A percentile compares a stretch with the other conserved stretches of the same genome.
Conservation (phyloP, 108 stramenopile genomes). For the Cyclotella distinguenda region DNA sequence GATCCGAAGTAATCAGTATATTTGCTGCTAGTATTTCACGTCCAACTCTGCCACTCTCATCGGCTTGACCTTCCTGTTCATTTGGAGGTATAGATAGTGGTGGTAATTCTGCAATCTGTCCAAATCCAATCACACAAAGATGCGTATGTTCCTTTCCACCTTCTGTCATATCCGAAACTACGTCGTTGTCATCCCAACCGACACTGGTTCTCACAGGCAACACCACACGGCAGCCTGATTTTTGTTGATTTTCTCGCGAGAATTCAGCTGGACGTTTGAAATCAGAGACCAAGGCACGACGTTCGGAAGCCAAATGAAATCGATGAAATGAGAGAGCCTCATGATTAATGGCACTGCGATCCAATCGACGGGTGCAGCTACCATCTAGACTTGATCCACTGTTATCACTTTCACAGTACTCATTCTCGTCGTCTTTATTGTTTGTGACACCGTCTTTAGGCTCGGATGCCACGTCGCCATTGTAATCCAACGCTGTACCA, state of each 20-base stretch:
- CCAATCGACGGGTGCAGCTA: neutral
- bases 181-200: conserved; percentile 11
- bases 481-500: neutral
- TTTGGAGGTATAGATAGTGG: conserved; percentile 7
- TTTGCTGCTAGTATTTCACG: neutral
- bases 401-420: neutral
- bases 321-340: conserved; percentile 36
- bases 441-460: neutral
- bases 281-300: conserved; percentile 9
- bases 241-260: neutral
- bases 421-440: neutral
- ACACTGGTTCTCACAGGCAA: conserved; percentile 21
- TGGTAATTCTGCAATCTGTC: conserved; percentile 27
- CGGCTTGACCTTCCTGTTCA: neutral
- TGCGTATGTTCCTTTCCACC: neutral
- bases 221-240: conserved; percentile 8
- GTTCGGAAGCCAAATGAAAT: conserved; percentile 43
- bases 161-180: neutral
- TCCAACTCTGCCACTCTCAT: no score
- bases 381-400: neutral
- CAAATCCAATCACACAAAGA: conserved; percentile 30
- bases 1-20: conserved; percentile 32
- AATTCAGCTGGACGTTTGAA: neutral
- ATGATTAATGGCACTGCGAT: conserved; percentile 9
- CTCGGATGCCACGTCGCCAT: neutral